Evolutionary conservation across 129 eudicot species (phyloP).

Genomic region (Pulicaria dysenterica): DNA sequence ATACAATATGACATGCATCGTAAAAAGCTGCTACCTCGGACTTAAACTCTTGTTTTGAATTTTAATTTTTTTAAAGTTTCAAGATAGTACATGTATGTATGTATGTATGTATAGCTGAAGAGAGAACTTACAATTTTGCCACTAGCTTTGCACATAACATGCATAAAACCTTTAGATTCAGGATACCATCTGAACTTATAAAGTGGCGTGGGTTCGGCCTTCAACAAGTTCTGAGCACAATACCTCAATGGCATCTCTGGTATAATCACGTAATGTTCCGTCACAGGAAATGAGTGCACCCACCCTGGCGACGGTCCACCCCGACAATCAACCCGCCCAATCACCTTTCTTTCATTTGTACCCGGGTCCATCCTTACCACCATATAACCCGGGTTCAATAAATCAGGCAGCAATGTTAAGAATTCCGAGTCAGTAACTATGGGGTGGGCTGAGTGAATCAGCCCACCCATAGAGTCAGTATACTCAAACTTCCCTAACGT

Average conservation of each 20-base stretch:
- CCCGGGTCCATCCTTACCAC: conserved; percentile 86
- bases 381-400: conserved; percentile 74
- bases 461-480: conserved; percentile 62
- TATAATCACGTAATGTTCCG: conserved; percentile 82
- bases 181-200: conserved; percentile 94
- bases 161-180: conserved; percentile 81
- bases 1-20: too few relatives aligned
- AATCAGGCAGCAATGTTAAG: conserved; percentile 75
- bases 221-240: conserved; percentile 76
- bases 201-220: conserved; percentile 94
- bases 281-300: conserved; percentile 97
- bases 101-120: neutral
- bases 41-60: too few relatives aligned
- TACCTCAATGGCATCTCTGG: conserved; percentile 98
- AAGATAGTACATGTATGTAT: too few relatives aligned
- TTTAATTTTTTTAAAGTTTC: too few relatives aligned
- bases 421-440: conserved; percentile 79
- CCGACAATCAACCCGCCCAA: conserved; percentile 80
- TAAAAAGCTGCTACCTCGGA: too few relatives aligned
- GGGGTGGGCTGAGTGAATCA: conserved; percentile 95
- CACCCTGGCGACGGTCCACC: conserved; percentile 93
- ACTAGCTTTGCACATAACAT: conserved; percentile 92
- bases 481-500: conserved; percentile 82
- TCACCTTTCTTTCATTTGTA: conserved; percentile 71
- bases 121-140: conserved; percentile 67